Evolutionary conservation across 139 green algal genomes (phyloP), one percentile per base, ranked within the genome.

Genomic region (Edaphochlamys debaryana): DNA sequence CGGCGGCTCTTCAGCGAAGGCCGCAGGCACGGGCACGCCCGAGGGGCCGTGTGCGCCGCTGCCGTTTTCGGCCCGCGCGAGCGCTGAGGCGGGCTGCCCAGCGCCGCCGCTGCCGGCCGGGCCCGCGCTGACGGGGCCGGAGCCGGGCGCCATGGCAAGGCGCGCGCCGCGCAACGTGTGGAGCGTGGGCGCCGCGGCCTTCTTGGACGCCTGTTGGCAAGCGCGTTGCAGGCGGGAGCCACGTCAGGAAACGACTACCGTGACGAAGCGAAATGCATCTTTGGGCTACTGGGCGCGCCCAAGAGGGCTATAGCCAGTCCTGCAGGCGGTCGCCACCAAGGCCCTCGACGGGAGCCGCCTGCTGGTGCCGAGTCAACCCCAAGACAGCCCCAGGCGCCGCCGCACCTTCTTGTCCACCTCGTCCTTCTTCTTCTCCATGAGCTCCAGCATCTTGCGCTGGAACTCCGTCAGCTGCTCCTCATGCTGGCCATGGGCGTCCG

Each of bases 391-490:
- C n/a, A n/a, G n/a, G n/a, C n/a, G n/a, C n/a, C n/a, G n/a, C n/a
- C n/a, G n/a, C n/a, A n/a, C n/a, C n/a, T n/a, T 42, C 30, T 70
- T 60, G 9, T 80, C 73, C 11, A 67, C 75, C 54, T 87, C 83
- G 37, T 87, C 83, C 56, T 87, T 87, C 25, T 67, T 71, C 74
- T 87, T 83, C 54, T 84, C 79, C 83, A 87, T 87, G 40, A 87
- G 80, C 67, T 87, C 83, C 13, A 84, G 34, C 83, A 87, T 84
- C 68, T 79, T 87, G 27, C 70, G 69, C 80, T 86, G 80, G 32
- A 86, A 86, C 9, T 86, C 80, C 0, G 80, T 80, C 17, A 86
- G 80, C 69, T 80, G 69, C 29, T 80, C 69, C 56, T 79, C 79
- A 20, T 67, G 4, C 13, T n/a, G 22, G 11, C 13, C 60, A 34